Evolutionary conservation across 1,284 basidiomycete genomes (phyloP).

Genomic region (Inonotus hispidus): DNA sequence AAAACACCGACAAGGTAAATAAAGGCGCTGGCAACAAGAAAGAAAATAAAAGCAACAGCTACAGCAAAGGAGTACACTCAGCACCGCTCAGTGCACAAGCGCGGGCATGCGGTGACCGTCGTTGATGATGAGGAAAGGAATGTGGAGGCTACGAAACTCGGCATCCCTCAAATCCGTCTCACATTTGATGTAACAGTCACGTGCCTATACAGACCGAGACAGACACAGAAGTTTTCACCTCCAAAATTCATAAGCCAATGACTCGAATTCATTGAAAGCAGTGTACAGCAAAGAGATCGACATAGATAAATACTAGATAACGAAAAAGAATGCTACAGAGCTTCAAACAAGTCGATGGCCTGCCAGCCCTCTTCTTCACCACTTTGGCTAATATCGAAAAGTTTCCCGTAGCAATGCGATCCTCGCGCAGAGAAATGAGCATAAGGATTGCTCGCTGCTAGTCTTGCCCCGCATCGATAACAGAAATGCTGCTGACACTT

Average conservation of each 20-base stretch:
- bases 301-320: background rate
- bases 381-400: constrained; percentile 51
- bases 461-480: constrained; percentile 61
- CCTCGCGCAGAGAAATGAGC: constrained; percentile 58
- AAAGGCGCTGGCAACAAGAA: constrained; percentile 23
- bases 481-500: constrained; percentile 72
- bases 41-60: constrained; percentile 21
- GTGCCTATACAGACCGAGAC: background rate
- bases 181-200: background rate
- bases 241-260: too few species aligned
- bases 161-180: background rate
- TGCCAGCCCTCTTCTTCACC: constrained; percentile 45
- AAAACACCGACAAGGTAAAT: constrained; percentile 14
- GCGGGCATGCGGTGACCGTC: background rate
- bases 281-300: background rate
- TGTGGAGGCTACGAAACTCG: background rate
- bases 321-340: constrained; percentile 18
- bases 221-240: background rate
- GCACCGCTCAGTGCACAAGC: background rate
- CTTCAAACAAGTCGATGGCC: constrained; percentile 41
- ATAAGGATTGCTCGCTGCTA: constrained; percentile 54
- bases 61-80: constrained; percentile 25
- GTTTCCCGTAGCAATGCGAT: constrained; percentile 52
- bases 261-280: background rate
- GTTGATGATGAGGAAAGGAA: background rate